Base-by-base conservation (phyloP, 1,139 yeast species). In the Pneumocystis canis region DNA sequence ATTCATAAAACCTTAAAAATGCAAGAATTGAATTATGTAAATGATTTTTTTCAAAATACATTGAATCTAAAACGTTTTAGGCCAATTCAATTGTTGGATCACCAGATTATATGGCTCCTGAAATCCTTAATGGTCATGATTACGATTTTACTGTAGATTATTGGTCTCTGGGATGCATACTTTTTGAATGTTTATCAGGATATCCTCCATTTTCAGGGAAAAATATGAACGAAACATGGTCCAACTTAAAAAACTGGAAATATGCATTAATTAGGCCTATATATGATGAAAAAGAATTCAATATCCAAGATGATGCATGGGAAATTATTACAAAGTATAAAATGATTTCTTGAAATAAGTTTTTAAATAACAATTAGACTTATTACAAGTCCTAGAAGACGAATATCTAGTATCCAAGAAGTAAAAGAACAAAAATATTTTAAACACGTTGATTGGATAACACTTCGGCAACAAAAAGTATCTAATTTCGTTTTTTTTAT, bases 101-200 rank as follows among this genome's bases (percentile, higher is more conserved):
- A 5, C 99, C 99, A 1, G 99, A 94, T 73, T 94, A 94, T 73
- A 94, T 94, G 99, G 98, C 99, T 0, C 79, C 94, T 63, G 99
- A 94, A 73, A 97, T 94, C 5, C 82, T 94, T 66, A 95, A 89
- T 73, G 98, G 98, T 9, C 86, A 86, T 70, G 85, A 85, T 66
- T 94, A 94, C 73, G 96, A 94, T 72, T 90, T 85, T 72, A 90
- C 98, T 25, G 95, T 94, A 66, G 99, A 94, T 77, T 94, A 94
- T 74, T 94, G 99, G 99, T 90, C 97, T 0, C 79, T 94, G 63
- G 99, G 98, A 1, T 94, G 98, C 74, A 88, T 88, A 82, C 77
- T 90, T 32, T 90, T 87, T 72, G 97, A 90, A 74, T 87, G 96
- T 66, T 80, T 90, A 70, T 88, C 89, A 62, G 97, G 97, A 0